Conservation (phyloP, 768 basidiomycete genomes). For the Suillus weaverae region DNA sequence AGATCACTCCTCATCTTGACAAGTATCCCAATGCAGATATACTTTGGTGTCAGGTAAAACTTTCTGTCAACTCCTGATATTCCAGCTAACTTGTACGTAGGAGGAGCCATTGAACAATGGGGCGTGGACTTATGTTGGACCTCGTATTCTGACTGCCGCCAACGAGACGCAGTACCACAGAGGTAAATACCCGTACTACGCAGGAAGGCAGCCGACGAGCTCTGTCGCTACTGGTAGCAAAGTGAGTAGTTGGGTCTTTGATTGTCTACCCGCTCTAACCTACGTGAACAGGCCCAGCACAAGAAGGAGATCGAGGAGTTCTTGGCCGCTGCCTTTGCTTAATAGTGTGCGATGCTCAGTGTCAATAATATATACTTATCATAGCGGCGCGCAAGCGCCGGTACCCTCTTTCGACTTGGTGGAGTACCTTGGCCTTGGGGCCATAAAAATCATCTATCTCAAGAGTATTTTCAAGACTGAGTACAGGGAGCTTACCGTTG, state of each 20-base stretch:
- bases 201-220: conserved; percentile 88
- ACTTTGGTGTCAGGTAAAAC: conserved; percentile 83
- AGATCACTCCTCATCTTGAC: conserved; percentile 93
- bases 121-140: conserved; percentile 94
- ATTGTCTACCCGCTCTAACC: conserved; percentile 15
- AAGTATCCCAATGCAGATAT: conserved; percentile 94
- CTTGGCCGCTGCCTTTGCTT: conserved; percentile 57
- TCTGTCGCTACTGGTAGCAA: conserved; percentile 93
- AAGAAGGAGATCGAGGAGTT: conserved; percentile 89
- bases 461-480: background rate
- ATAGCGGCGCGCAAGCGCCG: background rate
- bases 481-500: background rate
- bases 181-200: conserved; percentile 88
- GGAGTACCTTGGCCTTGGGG: background rate
- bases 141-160: conserved; percentile 91
- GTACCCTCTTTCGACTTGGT: background rate
- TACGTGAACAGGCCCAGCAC: conserved; percentile 59
- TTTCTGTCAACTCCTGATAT: background rate
- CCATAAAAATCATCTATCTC: background rate
- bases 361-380: background rate
- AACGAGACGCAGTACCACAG: conserved; percentile 88
- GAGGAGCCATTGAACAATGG: conserved; percentile 98
- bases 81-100: conserved; percentile 31
- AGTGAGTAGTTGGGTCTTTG: conserved; percentile 39
- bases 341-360: conserved; percentile 15